phyloP scores from a whole-genome alignment of 2,329 filamentous ascomycete genomes.

The Fragosphaeria purpurea region DNA sequence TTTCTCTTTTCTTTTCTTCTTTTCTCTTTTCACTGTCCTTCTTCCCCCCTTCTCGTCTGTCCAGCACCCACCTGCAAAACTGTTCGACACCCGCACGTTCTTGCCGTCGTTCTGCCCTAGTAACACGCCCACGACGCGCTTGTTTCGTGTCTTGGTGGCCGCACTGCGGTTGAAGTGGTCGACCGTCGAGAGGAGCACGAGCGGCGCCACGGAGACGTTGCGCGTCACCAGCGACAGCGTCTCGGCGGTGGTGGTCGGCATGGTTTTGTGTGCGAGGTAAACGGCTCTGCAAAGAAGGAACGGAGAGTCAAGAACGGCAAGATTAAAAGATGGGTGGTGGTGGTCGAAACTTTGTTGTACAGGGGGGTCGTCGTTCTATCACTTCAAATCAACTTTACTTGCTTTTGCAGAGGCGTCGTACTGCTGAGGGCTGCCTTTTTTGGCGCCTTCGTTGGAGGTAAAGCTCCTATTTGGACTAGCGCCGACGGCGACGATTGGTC shows the following conservation, averaged over 20 bases:
- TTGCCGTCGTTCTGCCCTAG: slow-evolving; percentile 94
- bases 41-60: not conserved
- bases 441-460: slow-evolving; percentile 6
- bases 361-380: too few species aligned
- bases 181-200: slow-evolving; percentile 94
- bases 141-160: slow-evolving; percentile 72
- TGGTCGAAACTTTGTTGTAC: too few species aligned
- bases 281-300: not conserved
- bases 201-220: slow-evolving; percentile 92
- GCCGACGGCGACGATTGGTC: not conserved
- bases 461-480: slow-evolving; percentile 12
- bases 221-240: slow-evolving; percentile 88
- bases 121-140: slow-evolving; percentile 86
- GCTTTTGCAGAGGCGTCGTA: slow-evolving; percentile 8
- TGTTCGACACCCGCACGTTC: slow-evolving; percentile 95
- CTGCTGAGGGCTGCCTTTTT: slow-evolving; percentile 14
- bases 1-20: not conserved
- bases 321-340: not conserved
- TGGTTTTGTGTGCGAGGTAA: slow-evolving; percentile 34
- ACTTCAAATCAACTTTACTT: too few species aligned
- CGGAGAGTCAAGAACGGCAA: not conserved
- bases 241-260: slow-evolving; percentile 96
- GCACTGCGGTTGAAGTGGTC: slow-evolving; percentile 95
- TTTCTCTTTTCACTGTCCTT: not conserved
- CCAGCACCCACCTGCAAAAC: slow-evolving; percentile 53